phyloP scores from a whole-genome alignment of 1,139 yeast species.

The Kluyveromyces sp. region DNA sequence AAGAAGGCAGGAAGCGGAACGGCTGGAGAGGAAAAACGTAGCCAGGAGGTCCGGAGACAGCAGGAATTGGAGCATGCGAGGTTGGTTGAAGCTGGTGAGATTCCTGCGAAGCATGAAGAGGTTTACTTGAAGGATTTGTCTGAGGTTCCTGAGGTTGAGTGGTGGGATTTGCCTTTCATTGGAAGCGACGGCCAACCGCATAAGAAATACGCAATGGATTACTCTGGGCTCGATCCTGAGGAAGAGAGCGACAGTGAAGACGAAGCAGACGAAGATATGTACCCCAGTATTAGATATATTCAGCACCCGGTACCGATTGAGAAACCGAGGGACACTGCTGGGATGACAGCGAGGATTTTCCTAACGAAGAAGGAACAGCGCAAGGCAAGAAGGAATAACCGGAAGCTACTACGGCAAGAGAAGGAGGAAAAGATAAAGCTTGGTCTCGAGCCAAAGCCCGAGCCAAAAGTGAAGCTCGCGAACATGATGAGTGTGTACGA shows the following conservation, averaged over 20 bases:
- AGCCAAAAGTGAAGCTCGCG: conserved; percentile 76
- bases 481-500: conserved; percentile 73
- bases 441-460: conserved; percentile 83
- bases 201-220: conserved; percentile 16
- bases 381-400: conserved; percentile 61
- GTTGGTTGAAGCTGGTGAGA: conserved; percentile 19
- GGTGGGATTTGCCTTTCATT: conserved; percentile 28
- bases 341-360: conserved; percentile 40
- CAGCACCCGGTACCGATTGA: conserved; percentile 73
- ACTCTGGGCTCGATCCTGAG: conserved; percentile 12
- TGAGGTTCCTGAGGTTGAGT: conserved; percentile 19
- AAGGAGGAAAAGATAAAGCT: conserved; percentile 69
- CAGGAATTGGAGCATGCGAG: conserved; percentile 5
- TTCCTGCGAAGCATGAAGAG: conserved; percentile 25
- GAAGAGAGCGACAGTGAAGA: conserved; percentile 22
- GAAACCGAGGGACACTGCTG: conserved; percentile 41
- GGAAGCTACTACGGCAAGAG: conserved; percentile 59
- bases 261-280: conserved; percentile 10
- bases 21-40: conserved; percentile 8
- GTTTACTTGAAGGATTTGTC: conserved; percentile 11
- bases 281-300: conserved; percentile 39
- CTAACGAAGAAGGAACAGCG: conserved; percentile 75
- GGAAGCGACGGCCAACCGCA: conserved; percentile 10
- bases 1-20: conserved; percentile 8
- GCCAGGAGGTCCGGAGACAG: conserved; percentile 6